A percentile compares a stretch with the other conserved stretches of the same genome.
These are phyloP conservation scores for Candida bentonensis DNA, from an alignment of 805 yeast genomes.

Conservation along the genomic window DNA sequence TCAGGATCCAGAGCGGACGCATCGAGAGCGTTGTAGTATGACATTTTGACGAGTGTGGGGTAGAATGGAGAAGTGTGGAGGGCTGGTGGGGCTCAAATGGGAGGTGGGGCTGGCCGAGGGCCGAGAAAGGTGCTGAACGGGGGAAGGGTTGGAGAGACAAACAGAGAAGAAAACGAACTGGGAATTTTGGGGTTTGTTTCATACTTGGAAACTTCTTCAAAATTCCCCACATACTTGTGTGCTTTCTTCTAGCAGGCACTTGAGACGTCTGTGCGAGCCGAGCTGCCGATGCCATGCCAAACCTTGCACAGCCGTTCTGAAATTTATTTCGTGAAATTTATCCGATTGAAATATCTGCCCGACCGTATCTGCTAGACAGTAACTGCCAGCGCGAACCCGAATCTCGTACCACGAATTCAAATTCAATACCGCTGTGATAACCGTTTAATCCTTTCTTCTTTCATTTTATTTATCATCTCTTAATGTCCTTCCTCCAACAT, in stretches of 20 bases:
- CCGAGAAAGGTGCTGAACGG: background rate
- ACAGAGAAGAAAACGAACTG: no score
- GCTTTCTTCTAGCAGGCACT: no score
- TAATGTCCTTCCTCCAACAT: background rate
- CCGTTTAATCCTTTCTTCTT: background rate
- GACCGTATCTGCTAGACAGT: no score
- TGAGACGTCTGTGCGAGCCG: no score
- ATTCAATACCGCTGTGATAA: background rate
- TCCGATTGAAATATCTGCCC: no score
- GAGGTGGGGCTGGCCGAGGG: background rate
- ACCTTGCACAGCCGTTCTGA: no score
- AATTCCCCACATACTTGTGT: no score
- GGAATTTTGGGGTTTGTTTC: no score
- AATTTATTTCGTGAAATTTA: no score
- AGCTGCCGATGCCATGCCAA: no score
- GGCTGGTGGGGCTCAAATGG: background rate
- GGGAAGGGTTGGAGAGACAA: background rate
- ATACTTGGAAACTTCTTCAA: no score
- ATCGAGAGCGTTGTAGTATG: slow-evolving; percentile 65
- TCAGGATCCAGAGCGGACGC: slow-evolving; percentile 61
- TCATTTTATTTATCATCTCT: no score
- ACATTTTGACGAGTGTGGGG: slow-evolving; percentile 32
- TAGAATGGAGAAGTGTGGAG: background rate
- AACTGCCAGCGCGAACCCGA: background rate
- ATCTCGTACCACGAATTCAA: slow-evolving; percentile 8